phyloP scores from a whole-genome alignment of 2,329 filamentous ascomycete genomes.

The Graphilbum sp. region DNA sequence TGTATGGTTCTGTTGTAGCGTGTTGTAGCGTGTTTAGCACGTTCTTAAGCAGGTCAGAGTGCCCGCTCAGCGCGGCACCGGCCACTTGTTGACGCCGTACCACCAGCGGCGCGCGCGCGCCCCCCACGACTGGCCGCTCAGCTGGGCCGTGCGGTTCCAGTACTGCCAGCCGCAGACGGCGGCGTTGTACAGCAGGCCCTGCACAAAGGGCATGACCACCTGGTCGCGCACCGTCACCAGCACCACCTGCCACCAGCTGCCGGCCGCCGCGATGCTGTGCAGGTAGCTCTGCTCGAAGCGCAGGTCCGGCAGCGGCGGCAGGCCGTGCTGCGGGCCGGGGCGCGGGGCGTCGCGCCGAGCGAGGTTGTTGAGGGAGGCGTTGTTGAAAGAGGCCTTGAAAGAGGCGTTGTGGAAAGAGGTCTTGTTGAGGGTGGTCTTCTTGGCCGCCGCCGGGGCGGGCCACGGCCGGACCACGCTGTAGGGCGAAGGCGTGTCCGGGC shows the following conservation, averaged over 20 bases:
- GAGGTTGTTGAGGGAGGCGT: neutral
- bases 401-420: too few relatives aligned
- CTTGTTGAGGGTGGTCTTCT: neutral
- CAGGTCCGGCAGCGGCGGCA: constrained; percentile 65
- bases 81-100: constrained; percentile 90
- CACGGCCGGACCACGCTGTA: constrained; percentile 45
- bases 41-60: too few relatives aligned
- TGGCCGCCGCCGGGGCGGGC: neutral
- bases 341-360: neutral
- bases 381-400: too few relatives aligned
- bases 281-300: constrained; percentile 98
- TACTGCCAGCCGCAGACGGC: constrained; percentile 73
- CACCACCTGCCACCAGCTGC: constrained; percentile 62
- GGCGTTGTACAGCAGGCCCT: constrained; percentile 81
- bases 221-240: constrained; percentile 84
- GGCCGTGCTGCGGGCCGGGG: constrained; percentile 7
- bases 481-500: too few relatives aligned
- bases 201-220: constrained; percentile 73
- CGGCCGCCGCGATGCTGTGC: constrained; percentile 65
- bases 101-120: constrained; percentile 77
- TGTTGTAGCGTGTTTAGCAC: too few relatives aligned
- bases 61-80: too few relatives aligned
- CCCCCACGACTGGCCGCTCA: constrained; percentile 62
- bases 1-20: too few relatives aligned
- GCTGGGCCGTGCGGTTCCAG: constrained; percentile 66